Evolutionary conservation across 345 rosid species (phyloP).

Genomic region (Gossypium australe): DNA sequence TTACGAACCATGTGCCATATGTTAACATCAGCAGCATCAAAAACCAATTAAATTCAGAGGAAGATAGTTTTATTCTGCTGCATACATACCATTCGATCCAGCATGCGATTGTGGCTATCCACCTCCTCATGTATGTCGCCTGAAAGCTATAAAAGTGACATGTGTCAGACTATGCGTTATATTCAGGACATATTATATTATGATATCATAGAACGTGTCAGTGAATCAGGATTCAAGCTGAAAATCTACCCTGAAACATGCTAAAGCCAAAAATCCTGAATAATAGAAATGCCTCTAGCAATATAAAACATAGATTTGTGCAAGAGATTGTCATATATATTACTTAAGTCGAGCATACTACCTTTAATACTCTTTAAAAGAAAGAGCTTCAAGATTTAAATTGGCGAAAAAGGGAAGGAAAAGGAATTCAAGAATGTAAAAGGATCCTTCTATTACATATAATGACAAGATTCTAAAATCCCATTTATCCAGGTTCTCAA

Average conservation of each 20-base stretch:
- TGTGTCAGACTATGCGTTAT: conserved; percentile 10
- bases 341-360: background rate
- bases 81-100: conserved; percentile 73
- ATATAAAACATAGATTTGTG: background rate
- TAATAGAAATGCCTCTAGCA: background rate
- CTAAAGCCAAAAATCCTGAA: background rate
- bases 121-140: conserved; percentile 92
- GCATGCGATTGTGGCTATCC: conserved; percentile 71
- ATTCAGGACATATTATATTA: background rate
- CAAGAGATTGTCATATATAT: background rate
- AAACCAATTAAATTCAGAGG: background rate
- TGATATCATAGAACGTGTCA: background rate
- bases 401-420: background rate
- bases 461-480: background rate
- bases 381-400: background rate
- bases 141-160: conserved; percentile 47
- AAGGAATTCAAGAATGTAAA: background rate
- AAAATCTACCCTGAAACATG: background rate
- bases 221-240: background rate
- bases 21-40: conserved; percentile 15
- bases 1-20: conserved; percentile 9
- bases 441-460: background rate
- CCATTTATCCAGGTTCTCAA: background rate
- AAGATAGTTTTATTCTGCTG: background rate
- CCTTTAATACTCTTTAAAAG: background rate